Conservation (phyloP, 257 asterid genomes). For the Vinca minor region DNA sequence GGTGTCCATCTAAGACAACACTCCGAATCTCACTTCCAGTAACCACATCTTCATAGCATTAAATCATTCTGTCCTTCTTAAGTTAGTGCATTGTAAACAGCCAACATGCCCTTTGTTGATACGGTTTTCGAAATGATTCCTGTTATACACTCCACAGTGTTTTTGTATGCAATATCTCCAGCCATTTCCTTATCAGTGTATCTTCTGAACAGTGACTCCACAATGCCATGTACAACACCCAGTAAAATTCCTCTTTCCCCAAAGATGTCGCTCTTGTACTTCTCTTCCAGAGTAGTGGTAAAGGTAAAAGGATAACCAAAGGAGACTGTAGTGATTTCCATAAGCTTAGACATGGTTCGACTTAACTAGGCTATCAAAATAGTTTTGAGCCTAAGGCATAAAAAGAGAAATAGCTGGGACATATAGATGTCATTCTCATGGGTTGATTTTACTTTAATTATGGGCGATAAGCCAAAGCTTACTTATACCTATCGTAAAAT, state of each 20-base stretch:
- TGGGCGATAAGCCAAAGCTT: too few species aligned
- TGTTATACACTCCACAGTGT: slow-evolving; percentile 86
- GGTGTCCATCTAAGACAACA: slow-evolving; percentile 94
- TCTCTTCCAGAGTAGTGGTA: slow-evolving; percentile 82
- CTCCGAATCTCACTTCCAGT: slow-evolving; percentile 89
- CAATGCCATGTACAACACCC: slow-evolving; percentile 96
- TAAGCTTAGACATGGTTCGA: too few species aligned
- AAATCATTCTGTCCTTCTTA: slow-evolving; percentile 76
- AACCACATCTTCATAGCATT: slow-evolving; percentile 96
- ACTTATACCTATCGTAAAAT: too few species aligned
- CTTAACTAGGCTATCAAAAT: too few species aligned
- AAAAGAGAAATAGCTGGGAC: too few species aligned
- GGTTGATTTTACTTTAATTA: too few species aligned
- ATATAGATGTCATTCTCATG: too few species aligned
- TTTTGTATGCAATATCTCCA: slow-evolving; percentile 88
- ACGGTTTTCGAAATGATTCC: slow-evolving; percentile 79
- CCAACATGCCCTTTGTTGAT: slow-evolving; percentile 92
- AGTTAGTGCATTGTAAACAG: slow-evolving; percentile 65
- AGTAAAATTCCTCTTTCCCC: slow-evolving; percentile 97
- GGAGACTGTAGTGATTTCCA: too few species aligned
- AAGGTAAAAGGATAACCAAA: slow-evolving; percentile 96
- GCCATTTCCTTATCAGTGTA: slow-evolving; percentile 85
- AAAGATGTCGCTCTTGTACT: slow-evolving; percentile 87
- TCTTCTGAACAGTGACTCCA: slow-evolving; percentile 85
- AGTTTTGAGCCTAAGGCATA: too few species aligned